These are phyloP conservation scores for Polyporus tsugae DNA, from an alignment of 1,284 basidiomycete genomes.

Conservation along the genomic window DNA sequence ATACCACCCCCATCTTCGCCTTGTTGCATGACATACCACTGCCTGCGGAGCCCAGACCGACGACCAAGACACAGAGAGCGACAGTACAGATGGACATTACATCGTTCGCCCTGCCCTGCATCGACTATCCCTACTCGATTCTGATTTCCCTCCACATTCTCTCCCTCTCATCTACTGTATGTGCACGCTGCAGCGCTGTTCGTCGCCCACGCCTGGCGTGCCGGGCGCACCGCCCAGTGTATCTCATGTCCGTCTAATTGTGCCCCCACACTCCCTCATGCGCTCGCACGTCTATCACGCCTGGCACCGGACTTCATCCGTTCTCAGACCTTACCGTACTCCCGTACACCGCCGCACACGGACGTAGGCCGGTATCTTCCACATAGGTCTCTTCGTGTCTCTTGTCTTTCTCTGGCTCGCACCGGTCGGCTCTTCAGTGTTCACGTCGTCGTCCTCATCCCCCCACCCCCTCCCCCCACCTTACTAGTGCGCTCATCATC, in stretches of 20 bases:
- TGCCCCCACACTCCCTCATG: conserved; percentile 8
- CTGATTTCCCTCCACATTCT: conserved; percentile 12
- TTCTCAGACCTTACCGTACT: conserved; percentile 24
- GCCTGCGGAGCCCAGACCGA: conserved; percentile 34
- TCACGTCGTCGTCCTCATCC: conserved; percentile 18
- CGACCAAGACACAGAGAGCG: conserved; percentile 35
- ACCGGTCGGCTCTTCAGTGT: conserved; percentile 26
- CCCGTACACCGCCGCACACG: conserved; percentile 13
- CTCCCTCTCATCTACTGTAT: conserved; percentile 24
- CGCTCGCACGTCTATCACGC: not conserved
- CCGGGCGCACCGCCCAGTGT: conserved; percentile 20
- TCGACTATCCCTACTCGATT: conserved; percentile 16
- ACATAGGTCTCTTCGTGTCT: conserved; percentile 19
- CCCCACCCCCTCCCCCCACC: conserved; percentile 4
- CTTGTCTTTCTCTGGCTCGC: conserved; percentile 14
- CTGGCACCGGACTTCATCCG: conserved; percentile 21
- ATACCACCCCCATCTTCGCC: conserved; percentile 22
- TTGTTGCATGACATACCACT: conserved; percentile 27
- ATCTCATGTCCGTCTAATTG: conserved; percentile 29
- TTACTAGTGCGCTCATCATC: conserved; percentile 17
- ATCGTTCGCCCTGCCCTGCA: conserved; percentile 10
- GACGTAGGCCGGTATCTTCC: conserved; percentile 1
- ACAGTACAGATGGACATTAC: conserved; percentile 27
- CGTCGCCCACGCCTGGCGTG: conserved; percentile 25
- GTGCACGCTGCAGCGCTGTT: conserved; percentile 28